A percentile compares a stretch with the other conserved stretches of the same genome.
Evolutionary conservation across 768 basidiomycete species (phyloP).

Genomic region (Tulasnella sp.): DNA sequence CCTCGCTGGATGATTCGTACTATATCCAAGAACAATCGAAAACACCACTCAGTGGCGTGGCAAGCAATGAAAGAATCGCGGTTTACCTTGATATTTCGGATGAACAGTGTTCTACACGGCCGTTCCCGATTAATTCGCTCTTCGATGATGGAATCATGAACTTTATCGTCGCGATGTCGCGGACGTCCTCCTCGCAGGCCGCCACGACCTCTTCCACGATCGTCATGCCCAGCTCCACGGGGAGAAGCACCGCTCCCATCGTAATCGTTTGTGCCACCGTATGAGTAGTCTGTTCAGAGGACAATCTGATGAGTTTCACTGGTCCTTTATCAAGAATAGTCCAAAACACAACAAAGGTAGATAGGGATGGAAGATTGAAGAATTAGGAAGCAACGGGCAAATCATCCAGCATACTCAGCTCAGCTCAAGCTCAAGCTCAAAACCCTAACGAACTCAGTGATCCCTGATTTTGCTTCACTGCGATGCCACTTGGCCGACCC

Average conservation of each 20-base stretch:
- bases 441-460: too few species aligned
- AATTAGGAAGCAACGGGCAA: not conserved
- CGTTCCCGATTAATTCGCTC: constrained; percentile 89
- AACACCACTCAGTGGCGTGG: not conserved
- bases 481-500: too few species aligned
- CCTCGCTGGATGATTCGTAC: constrained; percentile 84
- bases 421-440: not conserved
- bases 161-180: constrained; percentile 79
- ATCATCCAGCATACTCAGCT: not conserved
- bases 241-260: not conserved
- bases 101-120: constrained; percentile 91
- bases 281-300: constrained; percentile 2
- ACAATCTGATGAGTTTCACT: not conserved
- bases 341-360: not conserved
- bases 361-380: too few species aligned
- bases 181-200: constrained; percentile 27
- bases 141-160: constrained; percentile 86
- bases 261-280: not conserved
- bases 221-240: not conserved
- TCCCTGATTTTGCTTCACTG: too few species aligned
- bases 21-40: constrained; percentile 25
- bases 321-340: not conserved
- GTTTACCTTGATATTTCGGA: constrained; percentile 96
- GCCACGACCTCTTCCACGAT: constrained; percentile 9
- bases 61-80: not conserved